A percentile compares a stretch with the other conserved stretches of the same genome.
phyloP scores from a whole-genome alignment of 306 rosid species.

The Quercus engelmannii region DNA sequence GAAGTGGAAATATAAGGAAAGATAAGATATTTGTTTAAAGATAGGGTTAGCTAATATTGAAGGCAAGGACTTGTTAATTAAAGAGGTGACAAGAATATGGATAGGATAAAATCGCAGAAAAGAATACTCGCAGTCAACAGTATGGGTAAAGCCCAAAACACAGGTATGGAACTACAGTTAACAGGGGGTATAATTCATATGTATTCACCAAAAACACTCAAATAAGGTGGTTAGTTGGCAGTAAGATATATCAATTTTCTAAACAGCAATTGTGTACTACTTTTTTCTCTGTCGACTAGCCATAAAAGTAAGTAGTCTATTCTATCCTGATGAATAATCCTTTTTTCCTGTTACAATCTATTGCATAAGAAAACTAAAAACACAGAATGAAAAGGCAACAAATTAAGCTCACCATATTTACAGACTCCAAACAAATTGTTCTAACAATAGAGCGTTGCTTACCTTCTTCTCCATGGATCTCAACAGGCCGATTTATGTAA shows the following conservation, averaged over 20 bases:
- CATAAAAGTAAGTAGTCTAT: neutral
- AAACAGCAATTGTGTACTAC: neutral
- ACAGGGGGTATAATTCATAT: neutral
- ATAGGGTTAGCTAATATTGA: too few species aligned
- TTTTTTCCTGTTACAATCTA: slow-evolving; percentile 2
- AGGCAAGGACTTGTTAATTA: too few species aligned
- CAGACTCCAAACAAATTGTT: neutral
- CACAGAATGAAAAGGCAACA: neutral
- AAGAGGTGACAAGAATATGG: too few species aligned
- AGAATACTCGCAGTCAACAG: too few species aligned
- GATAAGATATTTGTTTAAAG: too few species aligned
- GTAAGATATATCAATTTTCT: neutral
- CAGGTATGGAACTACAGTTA: neutral
- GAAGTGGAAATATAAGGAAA: too few species aligned
- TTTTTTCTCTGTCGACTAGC: neutral
- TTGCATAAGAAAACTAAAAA: neutral
- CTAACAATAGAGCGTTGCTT: neutral
- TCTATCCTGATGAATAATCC: neutral
- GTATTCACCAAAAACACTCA: too few species aligned
- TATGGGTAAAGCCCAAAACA: neutral
- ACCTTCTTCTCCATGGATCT: slow-evolving; percentile 74
- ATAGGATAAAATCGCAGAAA: too few species aligned
- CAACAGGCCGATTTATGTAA: slow-evolving; percentile 79
- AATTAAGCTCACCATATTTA: slow-evolving; percentile 12
- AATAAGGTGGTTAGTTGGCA: too few species aligned